These are phyloP conservation scores for Russula earlei DNA, from an alignment of 768 basidiomycete species.

Conservation along the genomic window DNA sequence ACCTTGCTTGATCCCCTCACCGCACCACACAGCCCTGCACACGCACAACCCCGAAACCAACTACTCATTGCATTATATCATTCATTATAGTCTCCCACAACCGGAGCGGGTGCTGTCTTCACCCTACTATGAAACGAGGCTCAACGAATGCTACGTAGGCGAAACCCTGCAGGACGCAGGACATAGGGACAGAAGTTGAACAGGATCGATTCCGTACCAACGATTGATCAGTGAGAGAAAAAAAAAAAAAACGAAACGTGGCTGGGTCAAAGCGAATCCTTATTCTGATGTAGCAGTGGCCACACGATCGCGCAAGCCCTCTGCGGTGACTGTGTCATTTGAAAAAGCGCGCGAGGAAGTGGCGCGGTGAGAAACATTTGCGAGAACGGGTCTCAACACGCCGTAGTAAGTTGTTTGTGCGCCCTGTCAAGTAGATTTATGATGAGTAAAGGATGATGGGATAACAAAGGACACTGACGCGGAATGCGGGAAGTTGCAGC, in stretches of 20 bases:
- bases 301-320: constrained; percentile 38
- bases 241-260: neutral
- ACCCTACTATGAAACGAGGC: constrained; percentile 3
- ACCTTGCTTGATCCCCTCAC: too few species aligned
- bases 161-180: neutral
- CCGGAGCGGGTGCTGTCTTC: neutral
- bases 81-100: neutral
- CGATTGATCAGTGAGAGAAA: constrained; percentile 1
- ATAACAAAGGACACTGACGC: constrained; percentile 42
- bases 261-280: neutral
- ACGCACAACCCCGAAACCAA: too few species aligned
- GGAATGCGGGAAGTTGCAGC: constrained; percentile 81
- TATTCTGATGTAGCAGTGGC: constrained; percentile 32
- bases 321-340: constrained; percentile 44
- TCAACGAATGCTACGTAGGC: constrained; percentile 9
- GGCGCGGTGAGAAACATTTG: constrained; percentile 40
- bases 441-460: neutral
- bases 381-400: constrained; percentile 72
- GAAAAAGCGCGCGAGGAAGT: constrained; percentile 37
- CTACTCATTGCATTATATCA: too few species aligned
- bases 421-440: constrained; percentile 41
- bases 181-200: neutral
- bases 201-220: neutral
- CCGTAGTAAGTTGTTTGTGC: constrained; percentile 74
- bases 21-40: too few species aligned